phyloP scores from a whole-genome alignment of 805 yeast genomes.

The Monosporozyma servazzii region DNA sequence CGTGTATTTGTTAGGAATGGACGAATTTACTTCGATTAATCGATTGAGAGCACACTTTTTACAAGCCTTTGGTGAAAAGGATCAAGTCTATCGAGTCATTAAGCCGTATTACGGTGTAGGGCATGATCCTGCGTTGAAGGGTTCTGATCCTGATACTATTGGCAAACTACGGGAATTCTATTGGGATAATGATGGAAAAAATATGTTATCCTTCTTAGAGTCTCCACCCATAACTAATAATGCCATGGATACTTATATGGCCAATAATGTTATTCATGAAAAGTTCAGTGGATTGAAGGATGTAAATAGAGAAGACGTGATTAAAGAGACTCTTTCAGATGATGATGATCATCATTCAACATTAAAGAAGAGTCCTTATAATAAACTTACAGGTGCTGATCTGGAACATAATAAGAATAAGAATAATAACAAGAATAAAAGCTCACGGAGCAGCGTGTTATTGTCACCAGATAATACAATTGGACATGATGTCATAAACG shows the following conservation, averaged over 20 bases:
- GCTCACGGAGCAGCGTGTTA: neutral
- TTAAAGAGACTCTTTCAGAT: neutral
- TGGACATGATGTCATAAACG: neutral
- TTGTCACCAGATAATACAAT: conserved; percentile 1
- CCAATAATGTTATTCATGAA: neutral
- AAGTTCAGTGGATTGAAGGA: neutral
- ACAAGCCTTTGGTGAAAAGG: conserved; percentile 21
- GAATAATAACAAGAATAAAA: neutral
- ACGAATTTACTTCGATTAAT: conserved; percentile 20
- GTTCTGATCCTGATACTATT: neutral
- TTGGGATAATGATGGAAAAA: conserved; percentile 14
- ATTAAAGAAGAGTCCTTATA: neutral
- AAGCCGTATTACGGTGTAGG: conserved; percentile 17
- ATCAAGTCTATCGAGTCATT: conserved; percentile 24
- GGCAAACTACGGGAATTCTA: conserved; percentile 11
- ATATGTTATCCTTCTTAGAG: conserved; percentile 15
- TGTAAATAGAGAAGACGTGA: neutral
- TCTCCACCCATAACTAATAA: conserved; percentile 26
- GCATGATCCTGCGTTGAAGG: conserved; percentile 6
- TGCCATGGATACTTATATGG: conserved; percentile 7
- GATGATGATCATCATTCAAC: neutral
- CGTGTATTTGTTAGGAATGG: conserved; percentile 13
- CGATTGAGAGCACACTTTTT: conserved; percentile 25
- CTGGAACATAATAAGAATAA: neutral
- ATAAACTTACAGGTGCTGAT: conserved; percentile 1